These are phyloP conservation scores for Diophrys appendiculata DNA, from an alignment of 73 alveolate species.

Conservation along the genomic window DNA sequence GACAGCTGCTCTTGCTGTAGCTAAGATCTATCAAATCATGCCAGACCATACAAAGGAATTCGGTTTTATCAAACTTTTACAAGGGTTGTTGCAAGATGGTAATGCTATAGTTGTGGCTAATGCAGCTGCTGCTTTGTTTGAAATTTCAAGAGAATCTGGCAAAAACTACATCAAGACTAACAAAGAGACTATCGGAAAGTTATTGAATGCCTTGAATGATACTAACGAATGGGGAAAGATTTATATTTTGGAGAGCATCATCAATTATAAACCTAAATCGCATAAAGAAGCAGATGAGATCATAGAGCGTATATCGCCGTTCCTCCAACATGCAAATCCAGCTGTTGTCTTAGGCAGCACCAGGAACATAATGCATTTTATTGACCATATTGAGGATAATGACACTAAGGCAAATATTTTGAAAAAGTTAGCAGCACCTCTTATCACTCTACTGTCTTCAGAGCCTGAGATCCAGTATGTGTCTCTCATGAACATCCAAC, in stretches of 20 bases:
- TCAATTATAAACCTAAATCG: slow-evolving; percentile 69
- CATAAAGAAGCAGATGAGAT: slow-evolving; percentile 86
- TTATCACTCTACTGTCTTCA: slow-evolving; percentile 82
- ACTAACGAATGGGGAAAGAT: slow-evolving; percentile 95
- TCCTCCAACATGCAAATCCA: slow-evolving; percentile 82
- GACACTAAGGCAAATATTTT: slow-evolving; percentile 76
- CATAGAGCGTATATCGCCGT: slow-evolving; percentile 85
- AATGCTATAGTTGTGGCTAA: slow-evolving; percentile 81
- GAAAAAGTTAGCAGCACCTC: slow-evolving; percentile 80
- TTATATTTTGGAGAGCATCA: slow-evolving; percentile 91
- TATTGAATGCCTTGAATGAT: slow-evolving; percentile 93
- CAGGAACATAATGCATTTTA: slow-evolving; percentile 80
- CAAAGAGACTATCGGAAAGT: slow-evolving; percentile 67
- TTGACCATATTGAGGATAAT: slow-evolving; percentile 79
- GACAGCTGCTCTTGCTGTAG: slow-evolving; percentile 85
- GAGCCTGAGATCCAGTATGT: slow-evolving; percentile 91
- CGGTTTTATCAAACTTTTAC: slow-evolving; percentile 64
- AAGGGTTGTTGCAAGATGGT: slow-evolving; percentile 75
- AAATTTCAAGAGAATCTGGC: slow-evolving; percentile 73
- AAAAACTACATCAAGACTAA: slow-evolving; percentile 66
- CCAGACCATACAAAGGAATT: slow-evolving; percentile 77
- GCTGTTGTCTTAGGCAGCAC: slow-evolving; percentile 92
- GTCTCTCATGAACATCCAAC: slow-evolving; percentile 80
- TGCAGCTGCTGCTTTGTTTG: slow-evolving; percentile 80
- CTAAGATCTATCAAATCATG: slow-evolving; percentile 74